Base-by-base conservation (phyloP, 2,329 filamentous ascomycete genomes). In the Phialocephala subalpina region DNA sequence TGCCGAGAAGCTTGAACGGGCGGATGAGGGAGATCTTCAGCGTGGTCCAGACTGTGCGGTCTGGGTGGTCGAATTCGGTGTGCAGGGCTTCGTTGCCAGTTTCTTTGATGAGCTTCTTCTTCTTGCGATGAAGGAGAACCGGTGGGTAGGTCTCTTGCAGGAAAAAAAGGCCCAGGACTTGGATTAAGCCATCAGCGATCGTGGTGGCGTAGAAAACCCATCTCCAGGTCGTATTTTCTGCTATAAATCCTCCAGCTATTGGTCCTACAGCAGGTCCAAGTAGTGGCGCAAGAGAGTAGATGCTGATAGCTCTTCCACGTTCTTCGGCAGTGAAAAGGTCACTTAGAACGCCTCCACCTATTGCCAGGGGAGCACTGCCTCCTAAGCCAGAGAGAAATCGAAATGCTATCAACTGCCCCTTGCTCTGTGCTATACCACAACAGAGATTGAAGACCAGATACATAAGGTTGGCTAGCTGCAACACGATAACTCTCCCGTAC, bases 361-460 rank as follows among this genome's bases (percentile, higher is more conserved):
- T 77, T 0, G 81, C 77, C 40, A 83, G 82, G 1, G 81, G 78
- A 1, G 80, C 77, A 55, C 80, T 82, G 0, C 82, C 83, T 1
- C 83, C 83, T 20, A 86, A 77, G 0, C 83, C 83, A 3, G 82
- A 78, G 0, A 86, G 68, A 49, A 86, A 82, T 0, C 84, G 77
- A 14, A 80, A 77, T 0, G 77, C 79, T 12, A 85, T 81, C 3
- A 86, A 70, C n/a, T 79, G 58, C 12, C 75, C 78, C 47, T 83
- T 83, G 0, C 78, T 79, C 1, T 73, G 75, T 0, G 82, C 78
- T 35, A 85, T 81, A 0, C 81, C 83, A 62, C 83, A 88, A 0
- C 77, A 79, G 1, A 87, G 72, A 63, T 85, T 87, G 79, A 84
- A 88, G 25, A 83, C 70, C 0, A 87, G 73, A 67, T 86, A 89